Percentiles rank a stretch among this genome's conserved stretches.
These are phyloP conservation scores for Scheffersomyces quercinus DNA, from an alignment of 1,139 yeast species.

Conservation along the genomic window DNA sequence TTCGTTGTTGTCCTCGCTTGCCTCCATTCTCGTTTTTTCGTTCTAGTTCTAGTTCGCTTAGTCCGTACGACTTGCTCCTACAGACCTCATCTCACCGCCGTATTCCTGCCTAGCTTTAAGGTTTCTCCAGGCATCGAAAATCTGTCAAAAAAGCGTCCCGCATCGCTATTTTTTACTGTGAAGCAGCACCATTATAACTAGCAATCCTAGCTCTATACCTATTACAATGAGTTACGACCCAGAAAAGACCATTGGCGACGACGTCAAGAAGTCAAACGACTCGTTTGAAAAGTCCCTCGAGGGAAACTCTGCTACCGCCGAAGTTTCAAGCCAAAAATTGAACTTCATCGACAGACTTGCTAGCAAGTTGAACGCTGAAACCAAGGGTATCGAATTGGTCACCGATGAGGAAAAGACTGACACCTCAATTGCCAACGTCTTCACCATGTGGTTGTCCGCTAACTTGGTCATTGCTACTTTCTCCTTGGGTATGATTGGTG, in stretches of 20 bases:
- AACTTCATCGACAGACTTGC: conserved; percentile 27
- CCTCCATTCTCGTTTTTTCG: too few species aligned
- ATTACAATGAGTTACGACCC: background rate
- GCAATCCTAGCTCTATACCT: too few species aligned
- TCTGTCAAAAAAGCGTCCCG: too few species aligned
- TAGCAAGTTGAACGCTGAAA: conserved; percentile 51
- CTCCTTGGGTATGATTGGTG: conserved; percentile 80
- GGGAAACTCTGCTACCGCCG: conserved; percentile 22
- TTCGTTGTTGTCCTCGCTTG: too few species aligned
- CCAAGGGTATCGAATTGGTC: conserved; percentile 67
- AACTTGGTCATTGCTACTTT: conserved; percentile 85
- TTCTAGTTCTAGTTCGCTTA: too few species aligned
- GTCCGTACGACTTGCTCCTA: too few species aligned
- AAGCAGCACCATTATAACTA: too few species aligned
- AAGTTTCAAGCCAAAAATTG: conserved; percentile 15
- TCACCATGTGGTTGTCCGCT: conserved; percentile 92
- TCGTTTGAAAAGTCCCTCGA: conserved; percentile 27
- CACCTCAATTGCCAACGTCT: conserved; percentile 63
- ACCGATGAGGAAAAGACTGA: conserved; percentile 70
- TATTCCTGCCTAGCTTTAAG: too few species aligned
- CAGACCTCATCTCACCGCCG: too few species aligned
- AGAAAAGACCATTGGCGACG: conserved; percentile 1
- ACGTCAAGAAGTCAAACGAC: conserved; percentile 21
- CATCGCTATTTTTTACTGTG: too few species aligned
- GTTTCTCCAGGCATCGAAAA: too few species aligned